A percentile compares a stretch with the other conserved stretches of the same genome.
These are phyloP conservation scores for Aegilops sharonensis DNA, from an alignment of 176 grass and related monocot genomes.

Conservation along the genomic window DNA sequence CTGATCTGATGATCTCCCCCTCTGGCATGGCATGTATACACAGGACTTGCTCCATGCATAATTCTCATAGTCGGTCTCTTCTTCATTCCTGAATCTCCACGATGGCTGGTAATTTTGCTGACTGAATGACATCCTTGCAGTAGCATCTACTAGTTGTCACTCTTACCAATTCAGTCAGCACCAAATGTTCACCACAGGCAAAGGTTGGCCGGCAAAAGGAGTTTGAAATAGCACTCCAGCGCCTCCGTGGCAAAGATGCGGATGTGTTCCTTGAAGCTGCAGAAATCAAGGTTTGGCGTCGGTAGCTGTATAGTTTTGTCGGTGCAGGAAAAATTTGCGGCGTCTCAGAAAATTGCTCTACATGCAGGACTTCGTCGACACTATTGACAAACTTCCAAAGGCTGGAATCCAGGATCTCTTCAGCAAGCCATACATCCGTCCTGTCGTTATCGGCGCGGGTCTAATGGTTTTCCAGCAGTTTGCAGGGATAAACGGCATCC, in stretches of 20 bases:
- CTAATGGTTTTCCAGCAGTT: slow-evolving; percentile 78
- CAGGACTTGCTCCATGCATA: slow-evolving; percentile 55
- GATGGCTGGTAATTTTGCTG: slow-evolving; percentile 51
- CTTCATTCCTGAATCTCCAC: slow-evolving; percentile 62
- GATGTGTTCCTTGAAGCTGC: slow-evolving; percentile 45
- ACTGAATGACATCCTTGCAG: background rate
- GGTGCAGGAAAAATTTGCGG: background rate
- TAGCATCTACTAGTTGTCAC: background rate
- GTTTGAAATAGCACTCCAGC: slow-evolving; percentile 41
- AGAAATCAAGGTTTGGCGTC: slow-evolving; percentile 44
- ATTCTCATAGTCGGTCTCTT: slow-evolving; percentile 44
- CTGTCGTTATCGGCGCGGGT: slow-evolving; percentile 42
- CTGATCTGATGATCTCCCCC: background rate
- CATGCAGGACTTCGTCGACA: slow-evolving; percentile 46
- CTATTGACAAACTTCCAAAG: slow-evolving; percentile 39
- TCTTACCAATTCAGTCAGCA: background rate
- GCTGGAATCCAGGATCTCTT: slow-evolving; percentile 53
- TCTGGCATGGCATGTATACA: background rate
- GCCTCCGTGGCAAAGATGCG: slow-evolving; percentile 42
- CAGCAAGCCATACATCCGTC: slow-evolving; percentile 40
- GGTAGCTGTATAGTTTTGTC: background rate
- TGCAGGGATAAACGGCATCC: slow-evolving; percentile 62
- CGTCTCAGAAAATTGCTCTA: background rate
- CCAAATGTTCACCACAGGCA: slow-evolving; percentile 24
- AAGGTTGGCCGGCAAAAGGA: slow-evolving; percentile 54